Percentiles rank a stretch among this genome's conserved stretches.
phyloP scores from a whole-genome alignment of 345 rosid genomes.

The Erucastrum elatum region DNA sequence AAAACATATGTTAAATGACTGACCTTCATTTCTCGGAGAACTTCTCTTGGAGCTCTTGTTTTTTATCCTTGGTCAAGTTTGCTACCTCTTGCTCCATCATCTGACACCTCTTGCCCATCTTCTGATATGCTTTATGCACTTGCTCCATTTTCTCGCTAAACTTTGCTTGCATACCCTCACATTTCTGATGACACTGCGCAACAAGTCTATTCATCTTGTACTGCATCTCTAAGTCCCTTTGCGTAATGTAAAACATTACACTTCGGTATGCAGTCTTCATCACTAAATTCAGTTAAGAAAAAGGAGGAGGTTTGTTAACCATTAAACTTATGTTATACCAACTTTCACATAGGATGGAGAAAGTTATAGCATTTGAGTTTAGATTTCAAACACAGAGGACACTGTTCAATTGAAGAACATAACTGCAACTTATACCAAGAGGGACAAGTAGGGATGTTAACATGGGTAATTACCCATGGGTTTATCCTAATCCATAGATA shows the following conservation, averaged over 20 bases:
- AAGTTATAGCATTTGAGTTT: not conserved
- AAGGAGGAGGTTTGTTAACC: slow-evolving; percentile 11
- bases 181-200: slow-evolving; percentile 83
- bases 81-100: slow-evolving; percentile 90
- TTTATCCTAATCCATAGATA: too few species aligned
- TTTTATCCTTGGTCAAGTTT: slow-evolving; percentile 82
- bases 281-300: slow-evolving; percentile 57
- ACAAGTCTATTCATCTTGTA: slow-evolving; percentile 79
- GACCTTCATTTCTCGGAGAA: slow-evolving; percentile 91
- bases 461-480: too few species aligned
- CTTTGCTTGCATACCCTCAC: slow-evolving; percentile 84
- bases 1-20: slow-evolving; percentile 16
- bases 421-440: slow-evolving; percentile 2
- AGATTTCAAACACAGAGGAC: not conserved
- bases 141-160: slow-evolving; percentile 90
- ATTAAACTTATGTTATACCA: not conserved
- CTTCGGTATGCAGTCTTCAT: slow-evolving; percentile 94
- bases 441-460: too few species aligned
- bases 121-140: slow-evolving; percentile 86
- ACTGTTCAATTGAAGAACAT: not conserved
- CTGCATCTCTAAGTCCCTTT: slow-evolving; percentile 93
- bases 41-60: slow-evolving; percentile 93
- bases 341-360: not conserved
- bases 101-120: slow-evolving; percentile 82
- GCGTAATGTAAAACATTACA: slow-evolving; percentile 80